Base-by-base conservation (phyloP, 2,329 filamentous ascomycete species). In the Fusarium nelsonii region DNA sequence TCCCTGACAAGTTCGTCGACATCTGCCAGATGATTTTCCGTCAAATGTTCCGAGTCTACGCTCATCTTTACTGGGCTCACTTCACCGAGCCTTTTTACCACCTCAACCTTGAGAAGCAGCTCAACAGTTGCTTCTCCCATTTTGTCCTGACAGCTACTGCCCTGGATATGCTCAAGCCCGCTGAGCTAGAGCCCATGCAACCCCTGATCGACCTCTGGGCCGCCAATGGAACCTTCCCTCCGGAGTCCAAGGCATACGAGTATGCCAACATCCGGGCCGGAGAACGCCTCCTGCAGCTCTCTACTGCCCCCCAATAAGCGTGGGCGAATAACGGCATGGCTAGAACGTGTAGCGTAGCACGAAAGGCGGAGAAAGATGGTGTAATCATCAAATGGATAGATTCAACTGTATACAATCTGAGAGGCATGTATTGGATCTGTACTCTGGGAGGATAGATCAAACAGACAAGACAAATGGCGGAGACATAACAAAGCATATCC, bases 1-100 rank as follows among this genome's bases (percentile, higher is more conserved):
- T 99, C 80, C 96, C 96, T 4, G 89, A 92, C 69, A 92, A 93
- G 71, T 98, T 97, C 79, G 86, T 95, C 73, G 89, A 91, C 65
- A 94, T 97, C 73, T 96, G 95, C 84, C 94, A 97, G 84, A 91
- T 91, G 70, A 96, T 97, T 75, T 95, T 97, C 84, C 92, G 94
- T 74, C 96, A 97, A 82, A 98, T 99, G 91, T 98, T 99, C 85
- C 92, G 96, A 63, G 95, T 97, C 73, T 99, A 99, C 77, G 91
- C 96, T 48, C 96, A 99, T 81, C 89, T 99, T 65, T 99, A 99
- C 84, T 97, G 97, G 87, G 93, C 94, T 59, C 96, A 99, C 81
- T 99, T 93, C 80, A 83, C 90, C 64, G 91, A 93, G 71, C 92
- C 91, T 7, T 93, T 94, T 80, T 95, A 93, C 81, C 91, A 94